Base-by-base conservation (phyloP, 805 yeast genomes). In the Candida germanica region DNA sequence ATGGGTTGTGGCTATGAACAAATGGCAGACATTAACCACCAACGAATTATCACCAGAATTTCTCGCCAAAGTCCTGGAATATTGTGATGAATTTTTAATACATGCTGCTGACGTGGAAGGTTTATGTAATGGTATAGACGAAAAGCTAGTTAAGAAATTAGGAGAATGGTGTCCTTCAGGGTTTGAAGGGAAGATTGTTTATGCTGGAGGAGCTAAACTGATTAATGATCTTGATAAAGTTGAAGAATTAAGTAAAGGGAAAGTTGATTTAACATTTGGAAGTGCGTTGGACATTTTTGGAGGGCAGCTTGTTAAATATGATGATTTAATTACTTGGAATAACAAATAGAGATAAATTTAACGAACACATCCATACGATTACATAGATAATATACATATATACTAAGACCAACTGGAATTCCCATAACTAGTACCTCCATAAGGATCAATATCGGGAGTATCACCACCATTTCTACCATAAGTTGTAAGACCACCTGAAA, bases 71-170 rank as follows among this genome's bases (percentile, higher is more conserved):
- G 69, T 93, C 26, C 61, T 81, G 6, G 38, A 66, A 32, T 86
- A 82, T 60, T 87, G 97, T 50, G 74, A 78, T 45, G 98, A 93
- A 61, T 86, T 91, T 53, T 64, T 93, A 36, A 82, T 93, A 12
- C 99, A 93, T 63, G 98, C 98, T 3, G 99, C 98, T 0, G 98
- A 93, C 59, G 98, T 93, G 3, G 99, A 93, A 61, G 99, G 99
- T 0, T 69, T 93, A 12, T 93, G 98, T 57, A 74, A 78, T 27
- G 99, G 99, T 1, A 85, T 93, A 22, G 99, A 93, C 53, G 80
- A 80, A 53, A 75, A 79, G 12, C 66, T 93, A 28, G 97, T 93
- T 4, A 39, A 41, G 18, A 73, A 73, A 38, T 64, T 93, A 26
- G 87, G 87, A 15, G 77, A 81, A 46, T 93, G 98, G 98, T 72